A percentile compares a stretch with the other conserved stretches of the same genome.
phyloP scores from a whole-genome alignment of 2,329 filamentous ascomycete species.

The Ophiocordyceps camponoti-saundersi region DNA sequence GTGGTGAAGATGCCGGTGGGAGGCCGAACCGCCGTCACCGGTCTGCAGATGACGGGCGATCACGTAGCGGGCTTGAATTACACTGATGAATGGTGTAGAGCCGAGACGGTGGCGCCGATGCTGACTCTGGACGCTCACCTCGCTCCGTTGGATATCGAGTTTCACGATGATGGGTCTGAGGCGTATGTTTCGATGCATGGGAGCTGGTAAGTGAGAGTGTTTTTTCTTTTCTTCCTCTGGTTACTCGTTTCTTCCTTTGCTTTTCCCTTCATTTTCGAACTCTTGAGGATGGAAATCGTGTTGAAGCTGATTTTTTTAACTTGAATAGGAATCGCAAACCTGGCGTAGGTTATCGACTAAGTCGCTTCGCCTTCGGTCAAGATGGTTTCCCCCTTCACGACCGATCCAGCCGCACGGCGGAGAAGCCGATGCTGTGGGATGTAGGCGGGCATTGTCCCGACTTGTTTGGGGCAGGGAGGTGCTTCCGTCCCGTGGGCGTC shows the following conservation, averaged over 20 bases:
- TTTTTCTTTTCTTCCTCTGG: no score
- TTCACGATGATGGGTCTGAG: slow-evolving; percentile 32
- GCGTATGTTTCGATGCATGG: slow-evolving; percentile 49
- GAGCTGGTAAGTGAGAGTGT: slow-evolving; percentile 32
- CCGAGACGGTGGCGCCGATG: slow-evolving; percentile 6
- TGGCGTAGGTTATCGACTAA: slow-evolving; percentile 20
- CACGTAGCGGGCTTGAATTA: slow-evolving; percentile 4
- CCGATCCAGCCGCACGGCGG: slow-evolving; percentile 20
- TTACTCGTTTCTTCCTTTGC: no score
- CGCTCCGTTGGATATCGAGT: slow-evolving; percentile 48
- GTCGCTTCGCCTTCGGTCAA: slow-evolving; percentile 15
- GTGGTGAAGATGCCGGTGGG: slow-evolving; percentile 11
- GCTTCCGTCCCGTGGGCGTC: slow-evolving; percentile 36
- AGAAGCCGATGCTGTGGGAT: slow-evolving; percentile 32
- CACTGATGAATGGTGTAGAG: slow-evolving; percentile 8
- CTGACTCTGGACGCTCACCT: slow-evolving; percentile 29
- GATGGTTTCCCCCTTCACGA: slow-evolving; percentile 16
- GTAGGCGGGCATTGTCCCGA: slow-evolving; percentile 25
- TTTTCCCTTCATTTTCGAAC: background rate
- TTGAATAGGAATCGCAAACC: slow-evolving; percentile 16
- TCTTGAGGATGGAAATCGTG: no score
- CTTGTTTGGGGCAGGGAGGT: slow-evolving; percentile 9
- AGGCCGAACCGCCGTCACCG: slow-evolving; percentile 7
- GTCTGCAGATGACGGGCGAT: slow-evolving; percentile 9
- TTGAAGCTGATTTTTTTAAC: no score